Evolutionary conservation across 1,139 yeast genomes (phyloP), one percentile per base, ranked within the genome.

Genomic region (Lodderomyces orthopsilosis): DNA sequence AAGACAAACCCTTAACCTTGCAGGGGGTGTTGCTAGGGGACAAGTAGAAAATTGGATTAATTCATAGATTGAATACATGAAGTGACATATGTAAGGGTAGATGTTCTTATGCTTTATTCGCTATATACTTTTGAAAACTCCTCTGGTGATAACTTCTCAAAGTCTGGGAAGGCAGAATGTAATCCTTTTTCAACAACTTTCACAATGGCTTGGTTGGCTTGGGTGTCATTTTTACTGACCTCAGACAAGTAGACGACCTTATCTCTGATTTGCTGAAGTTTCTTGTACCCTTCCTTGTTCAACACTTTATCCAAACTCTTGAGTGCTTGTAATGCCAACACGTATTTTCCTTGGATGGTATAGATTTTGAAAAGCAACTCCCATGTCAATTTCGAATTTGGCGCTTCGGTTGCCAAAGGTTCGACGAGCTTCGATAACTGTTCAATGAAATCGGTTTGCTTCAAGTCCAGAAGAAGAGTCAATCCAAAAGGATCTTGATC

Each of bases 41-140:
- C 85, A 79, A 53, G 84, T 78, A 1, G 84, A 79, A 48, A 67
- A 70, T 38, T 81, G 86, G 86, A 68, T 80, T 38, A 75, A 67
- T 43, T 56, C 68, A 22, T 75, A 40, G 32, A 30, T 22, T 23
- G 19, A 36, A 23, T 13, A 36, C 4, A 36, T 12, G 19, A 21
- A 34, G 17, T 6, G 9, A 18, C 35, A 6, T 32, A 13, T 13
- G 17, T 3, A 19, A 33, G 12, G 35, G 22, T 15, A 8, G 4
- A 4, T 30, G 6, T 33, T 10, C 35, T 8, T 12, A 19, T 34
- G 15, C 30, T 43, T 45, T 53, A 51, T 45, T 47, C 40, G 37
- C 41, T 50, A 45, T 51, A 54, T 21, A 46, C 38, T 15, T 43
- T 39, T 23, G 43, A 33, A 40, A 52, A 53, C 41, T 44, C 50